Evolutionary conservation across 768 basidiomycete genomes (phyloP).

Genomic region (Rhodotorula sphaerocarpa): DNA sequence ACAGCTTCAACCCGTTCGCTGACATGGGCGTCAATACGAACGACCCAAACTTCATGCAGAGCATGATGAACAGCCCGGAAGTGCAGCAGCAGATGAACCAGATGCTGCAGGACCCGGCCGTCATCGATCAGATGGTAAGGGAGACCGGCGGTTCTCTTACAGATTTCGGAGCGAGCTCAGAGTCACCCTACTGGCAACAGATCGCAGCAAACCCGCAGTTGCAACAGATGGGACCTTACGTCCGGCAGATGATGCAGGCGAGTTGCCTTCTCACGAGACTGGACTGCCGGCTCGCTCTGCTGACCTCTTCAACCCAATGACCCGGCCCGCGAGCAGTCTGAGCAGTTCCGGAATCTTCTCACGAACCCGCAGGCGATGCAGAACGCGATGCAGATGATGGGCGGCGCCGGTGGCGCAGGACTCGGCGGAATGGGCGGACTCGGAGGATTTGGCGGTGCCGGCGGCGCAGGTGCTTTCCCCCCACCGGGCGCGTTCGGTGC

Average conservation of each 20-base stretch:
- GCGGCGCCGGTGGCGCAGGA: constrained; percentile 35
- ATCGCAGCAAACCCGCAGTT: constrained; percentile 72
- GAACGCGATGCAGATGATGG: constrained; percentile 40
- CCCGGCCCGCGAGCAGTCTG: constrained; percentile 14
- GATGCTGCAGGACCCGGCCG: constrained; percentile 77
- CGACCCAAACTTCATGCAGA: constrained; percentile 62
- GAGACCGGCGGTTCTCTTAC: too few species aligned
- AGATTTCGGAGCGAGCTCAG: too few species aligned
- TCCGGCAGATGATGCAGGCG: constrained; percentile 66
- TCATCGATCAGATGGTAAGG: constrained; percentile 60
- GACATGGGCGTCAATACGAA: constrained; percentile 82
- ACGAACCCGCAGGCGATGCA: constrained; percentile 71
- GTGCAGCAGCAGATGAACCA: constrained; percentile 79
- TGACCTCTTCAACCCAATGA: background rate
- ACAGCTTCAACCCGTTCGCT: constrained; percentile 73
- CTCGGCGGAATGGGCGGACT: constrained; percentile 26
- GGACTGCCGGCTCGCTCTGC: background rate
- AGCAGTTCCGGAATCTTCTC: constrained; percentile 38
- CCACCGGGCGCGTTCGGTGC: constrained; percentile 10
- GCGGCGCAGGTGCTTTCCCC: background rate
- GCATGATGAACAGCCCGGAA: constrained; percentile 63
- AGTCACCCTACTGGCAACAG: too few species aligned
- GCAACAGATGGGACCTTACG: constrained; percentile 66
- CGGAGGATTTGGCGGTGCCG: constrained; percentile 33
- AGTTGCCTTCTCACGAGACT: background rate